phyloP scores from a whole-genome alignment of 164 flowering plant genomes.

The Aristolochia contorta region DNA sequence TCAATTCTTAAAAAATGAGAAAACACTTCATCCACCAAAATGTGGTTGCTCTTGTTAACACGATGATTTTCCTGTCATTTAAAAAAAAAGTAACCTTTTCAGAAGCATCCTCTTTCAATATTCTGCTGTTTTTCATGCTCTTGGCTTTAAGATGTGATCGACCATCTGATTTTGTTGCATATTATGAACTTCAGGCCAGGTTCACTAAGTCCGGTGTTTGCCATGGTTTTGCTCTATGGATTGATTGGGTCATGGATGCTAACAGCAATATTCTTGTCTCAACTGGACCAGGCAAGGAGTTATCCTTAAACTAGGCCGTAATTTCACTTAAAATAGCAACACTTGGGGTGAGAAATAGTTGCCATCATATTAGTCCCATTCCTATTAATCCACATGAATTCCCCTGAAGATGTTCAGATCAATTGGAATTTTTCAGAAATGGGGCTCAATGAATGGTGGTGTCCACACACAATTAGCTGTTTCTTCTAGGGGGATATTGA shows the following conservation, averaged over 20 bases:
- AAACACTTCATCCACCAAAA: not conserved
- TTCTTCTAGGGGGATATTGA: not conserved
- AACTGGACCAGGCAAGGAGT: slow-evolving; percentile 68
- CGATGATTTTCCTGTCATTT: too few species aligned
- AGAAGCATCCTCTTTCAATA: too few species aligned
- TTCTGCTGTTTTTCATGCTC: not conserved
- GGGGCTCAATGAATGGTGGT: not conserved
- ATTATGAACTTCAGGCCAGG: slow-evolving; percentile 33
- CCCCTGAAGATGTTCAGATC: not conserved
- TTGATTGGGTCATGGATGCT: slow-evolving; percentile 82
- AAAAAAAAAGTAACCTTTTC: too few species aligned
- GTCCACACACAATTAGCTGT: too few species aligned
- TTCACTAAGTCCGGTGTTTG: slow-evolving; percentile 54
- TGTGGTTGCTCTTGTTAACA: too few species aligned
- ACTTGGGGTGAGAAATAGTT: not conserved
- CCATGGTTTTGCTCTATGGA: slow-evolving; percentile 91
- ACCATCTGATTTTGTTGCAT: not conserved
- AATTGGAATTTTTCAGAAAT: not conserved
- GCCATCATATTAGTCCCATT: not conserved
- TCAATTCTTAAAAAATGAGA: not conserved
- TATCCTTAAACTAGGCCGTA: not conserved
- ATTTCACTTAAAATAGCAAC: not conserved
- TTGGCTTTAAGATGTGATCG: not conserved
- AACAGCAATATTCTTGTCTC: slow-evolving; percentile 38
- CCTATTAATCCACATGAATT: not conserved